phyloP scores from a whole-genome alignment of 2,329 filamentous ascomycete genomes.

The Penicillium sp. region DNA sequence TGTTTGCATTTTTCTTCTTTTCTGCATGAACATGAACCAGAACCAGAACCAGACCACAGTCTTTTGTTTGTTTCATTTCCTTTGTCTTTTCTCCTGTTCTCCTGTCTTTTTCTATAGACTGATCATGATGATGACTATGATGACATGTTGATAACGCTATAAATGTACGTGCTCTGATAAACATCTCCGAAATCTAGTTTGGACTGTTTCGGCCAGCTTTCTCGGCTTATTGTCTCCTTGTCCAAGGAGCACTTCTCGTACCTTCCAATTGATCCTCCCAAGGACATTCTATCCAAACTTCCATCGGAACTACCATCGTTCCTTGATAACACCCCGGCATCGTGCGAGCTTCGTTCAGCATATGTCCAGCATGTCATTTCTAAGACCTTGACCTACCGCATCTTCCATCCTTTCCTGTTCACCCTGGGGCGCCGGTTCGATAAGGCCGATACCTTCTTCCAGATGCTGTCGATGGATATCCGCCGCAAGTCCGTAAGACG shows the following conservation, averaged over 20 bases:
- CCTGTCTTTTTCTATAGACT: slow-evolving; percentile 23
- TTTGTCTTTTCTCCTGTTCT: too few relatives aligned
- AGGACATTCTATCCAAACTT: slow-evolving; percentile 45
- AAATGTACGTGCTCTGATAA: slow-evolving; percentile 39
- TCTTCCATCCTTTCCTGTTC: slow-evolving; percentile 53
- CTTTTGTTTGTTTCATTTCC: slow-evolving; percentile 11
- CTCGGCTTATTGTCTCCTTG: slow-evolving; percentile 45
- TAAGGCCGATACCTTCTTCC: slow-evolving; percentile 49
- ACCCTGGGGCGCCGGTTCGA: slow-evolving; percentile 47
- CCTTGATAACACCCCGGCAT: slow-evolving; percentile 45
- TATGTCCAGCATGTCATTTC: slow-evolving; percentile 51
- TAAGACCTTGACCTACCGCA: slow-evolving; percentile 47
- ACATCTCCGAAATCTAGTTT: slow-evolving; percentile 36
- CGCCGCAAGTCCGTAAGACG: slow-evolving; percentile 49
- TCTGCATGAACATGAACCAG: too few relatives aligned
- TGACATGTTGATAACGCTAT: slow-evolving; percentile 27
- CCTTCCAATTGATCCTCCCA: slow-evolving; percentile 43
- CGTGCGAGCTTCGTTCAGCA: slow-evolving; percentile 45
- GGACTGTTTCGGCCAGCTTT: slow-evolving; percentile 46
- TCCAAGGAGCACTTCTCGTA: slow-evolving; percentile 46
- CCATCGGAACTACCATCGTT: slow-evolving; percentile 47
- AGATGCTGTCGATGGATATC: slow-evolving; percentile 48
- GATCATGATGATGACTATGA: too few relatives aligned
- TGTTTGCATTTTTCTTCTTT: too few relatives aligned
- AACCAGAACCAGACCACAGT: too few relatives aligned